phyloP scores from a whole-genome alignment of 73 alveolate genomes.

The Tetrahymena thermophila region DNA sequence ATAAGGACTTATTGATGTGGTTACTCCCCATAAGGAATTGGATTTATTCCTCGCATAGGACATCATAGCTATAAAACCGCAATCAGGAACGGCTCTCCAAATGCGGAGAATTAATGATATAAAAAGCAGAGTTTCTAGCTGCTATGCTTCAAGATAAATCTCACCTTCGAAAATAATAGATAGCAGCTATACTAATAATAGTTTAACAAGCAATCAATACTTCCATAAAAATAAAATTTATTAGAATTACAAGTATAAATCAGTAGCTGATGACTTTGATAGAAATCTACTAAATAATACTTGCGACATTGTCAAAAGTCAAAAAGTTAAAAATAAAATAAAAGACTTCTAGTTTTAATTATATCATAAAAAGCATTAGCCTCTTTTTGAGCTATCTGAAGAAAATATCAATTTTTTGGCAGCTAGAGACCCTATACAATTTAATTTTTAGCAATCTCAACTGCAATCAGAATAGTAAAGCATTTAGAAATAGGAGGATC shows the following conservation, averaged over 20 bases:
- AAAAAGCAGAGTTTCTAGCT: neutral
- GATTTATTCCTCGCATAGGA: neutral
- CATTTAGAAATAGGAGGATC: neutral
- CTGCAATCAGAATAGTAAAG: neutral
- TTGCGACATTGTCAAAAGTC: neutral
- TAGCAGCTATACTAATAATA: neutral
- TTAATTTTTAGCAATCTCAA: neutral
- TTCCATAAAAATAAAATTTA: neutral
- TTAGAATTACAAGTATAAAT: neutral
- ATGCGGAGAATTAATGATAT: neutral
- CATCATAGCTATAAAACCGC: neutral
- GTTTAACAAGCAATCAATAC: neutral
- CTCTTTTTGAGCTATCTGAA: neutral
- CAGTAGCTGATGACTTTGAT: neutral
- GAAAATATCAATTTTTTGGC: neutral
- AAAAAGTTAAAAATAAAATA: neutral
- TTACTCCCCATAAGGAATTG: neutral
- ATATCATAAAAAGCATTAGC: neutral
- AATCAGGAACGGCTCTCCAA: neutral
- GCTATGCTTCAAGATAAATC: neutral
- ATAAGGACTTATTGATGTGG: neutral
- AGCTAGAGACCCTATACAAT: neutral
- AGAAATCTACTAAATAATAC: neutral
- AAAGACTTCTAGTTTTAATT: neutral
- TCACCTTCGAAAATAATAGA: neutral